Conservation (phyloP, 768 basidiomycete species). For the Boletus sensibilis region DNA sequence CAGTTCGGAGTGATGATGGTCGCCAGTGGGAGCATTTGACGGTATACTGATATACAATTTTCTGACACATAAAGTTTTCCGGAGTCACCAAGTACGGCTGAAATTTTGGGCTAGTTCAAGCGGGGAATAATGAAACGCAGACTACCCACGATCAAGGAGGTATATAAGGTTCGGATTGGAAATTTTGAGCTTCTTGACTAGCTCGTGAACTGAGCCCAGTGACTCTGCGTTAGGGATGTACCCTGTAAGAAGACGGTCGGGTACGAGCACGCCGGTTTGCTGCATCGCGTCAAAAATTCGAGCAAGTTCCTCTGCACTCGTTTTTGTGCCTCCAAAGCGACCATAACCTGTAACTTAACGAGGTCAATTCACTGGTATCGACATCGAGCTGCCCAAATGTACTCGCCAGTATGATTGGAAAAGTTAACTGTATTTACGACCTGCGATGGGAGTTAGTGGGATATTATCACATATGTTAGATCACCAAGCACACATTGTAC, state of each 20-base stretch:
- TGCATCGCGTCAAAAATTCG: slow-evolving; percentile 74
- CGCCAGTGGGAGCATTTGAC: slow-evolving; percentile 72
- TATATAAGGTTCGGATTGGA: slow-evolving; percentile 68
- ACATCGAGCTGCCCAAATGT: neutral
- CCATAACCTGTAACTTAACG: slow-evolving; percentile 73
- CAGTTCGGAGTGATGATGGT: slow-evolving; percentile 97
- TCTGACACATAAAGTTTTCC: slow-evolving; percentile 86
- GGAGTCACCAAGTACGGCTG: slow-evolving; percentile 94
- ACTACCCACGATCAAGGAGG: slow-evolving; percentile 81
- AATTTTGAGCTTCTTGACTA: slow-evolving; percentile 60
- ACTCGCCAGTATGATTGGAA: slow-evolving; percentile 86
- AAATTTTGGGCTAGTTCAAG: neutral
- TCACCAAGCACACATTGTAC: neutral
- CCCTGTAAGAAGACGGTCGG: slow-evolving; percentile 79
- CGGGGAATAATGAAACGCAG: neutral
- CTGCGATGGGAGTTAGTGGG: slow-evolving; percentile 36
- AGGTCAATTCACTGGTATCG: neutral
- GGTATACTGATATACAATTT: slow-evolving; percentile 86
- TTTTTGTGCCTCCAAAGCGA: slow-evolving; percentile 73
- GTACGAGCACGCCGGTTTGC: slow-evolving; percentile 68
- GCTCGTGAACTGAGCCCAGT: slow-evolving; percentile 59
- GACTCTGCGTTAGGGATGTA: slow-evolving; percentile 88
- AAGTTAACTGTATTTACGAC: slow-evolving; percentile 92
- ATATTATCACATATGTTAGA: neutral
- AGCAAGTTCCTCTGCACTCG: slow-evolving; percentile 73